phyloP scores from a whole-genome alignment of 331 rosid species.

The Cydonia oblonga region DNA sequence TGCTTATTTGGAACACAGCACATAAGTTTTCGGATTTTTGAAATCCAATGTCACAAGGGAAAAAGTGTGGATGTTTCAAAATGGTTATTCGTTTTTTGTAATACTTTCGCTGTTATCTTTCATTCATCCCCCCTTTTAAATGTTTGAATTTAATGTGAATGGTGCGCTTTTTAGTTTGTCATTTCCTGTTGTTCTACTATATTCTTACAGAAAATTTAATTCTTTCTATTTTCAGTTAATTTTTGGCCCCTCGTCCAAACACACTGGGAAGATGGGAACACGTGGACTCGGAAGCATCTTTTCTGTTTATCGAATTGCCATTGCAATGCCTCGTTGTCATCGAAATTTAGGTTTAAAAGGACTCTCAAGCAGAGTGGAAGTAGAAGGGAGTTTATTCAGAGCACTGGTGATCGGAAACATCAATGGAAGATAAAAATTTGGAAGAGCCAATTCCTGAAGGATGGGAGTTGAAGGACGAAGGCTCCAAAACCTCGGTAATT shows the following conservation, averaged over 20 bases:
- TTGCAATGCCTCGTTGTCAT: background rate
- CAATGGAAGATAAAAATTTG: background rate
- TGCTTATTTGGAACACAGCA: background rate
- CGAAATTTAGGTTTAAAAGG: background rate
- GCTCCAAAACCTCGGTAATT: constrained; percentile 3
- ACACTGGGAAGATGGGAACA: constrained; percentile 13
- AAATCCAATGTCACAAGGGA: background rate
- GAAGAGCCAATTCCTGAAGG: background rate
- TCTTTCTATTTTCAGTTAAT: background rate
- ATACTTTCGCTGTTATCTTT: background rate
- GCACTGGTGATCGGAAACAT: background rate
- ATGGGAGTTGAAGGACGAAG: constrained; percentile 5
- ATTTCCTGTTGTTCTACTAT: background rate
- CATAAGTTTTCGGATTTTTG: background rate
- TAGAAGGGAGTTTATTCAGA: background rate
- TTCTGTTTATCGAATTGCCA: background rate
- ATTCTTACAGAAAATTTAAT: background rate
- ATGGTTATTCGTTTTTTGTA: background rate
- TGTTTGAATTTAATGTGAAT: background rate
- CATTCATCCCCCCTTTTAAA: background rate
- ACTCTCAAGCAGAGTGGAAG: background rate
- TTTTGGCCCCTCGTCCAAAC: background rate
- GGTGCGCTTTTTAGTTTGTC: background rate
- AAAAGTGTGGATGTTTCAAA: background rate
- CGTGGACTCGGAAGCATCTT: constrained; percentile 10